Conservation (phyloP, 169 alveolate species). For the Plasmodium falciparum region DNA sequence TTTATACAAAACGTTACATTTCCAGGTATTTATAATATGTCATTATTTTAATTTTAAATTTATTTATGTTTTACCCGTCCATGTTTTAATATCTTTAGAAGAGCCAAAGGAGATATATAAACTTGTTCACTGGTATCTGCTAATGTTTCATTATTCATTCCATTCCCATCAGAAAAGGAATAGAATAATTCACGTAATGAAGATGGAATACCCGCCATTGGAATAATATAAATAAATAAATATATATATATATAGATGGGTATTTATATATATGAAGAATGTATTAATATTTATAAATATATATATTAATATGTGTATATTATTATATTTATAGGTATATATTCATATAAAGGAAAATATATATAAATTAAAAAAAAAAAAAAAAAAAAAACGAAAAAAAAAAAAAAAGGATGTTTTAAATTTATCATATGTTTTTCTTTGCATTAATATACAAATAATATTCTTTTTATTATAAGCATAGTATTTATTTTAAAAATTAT, state of each 20-base stretch:
- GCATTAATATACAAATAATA: no score
- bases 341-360: not conserved
- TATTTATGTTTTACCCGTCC: slow-evolving; percentile 90
- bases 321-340: not conserved
- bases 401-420: not conserved
- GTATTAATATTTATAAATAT: not conserved
- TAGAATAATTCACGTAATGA: slow-evolving; percentile 80
- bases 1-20: no score
- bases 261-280: not conserved
- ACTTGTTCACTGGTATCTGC: slow-evolving; percentile 97
- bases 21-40: not conserved
- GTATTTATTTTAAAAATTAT: no score
- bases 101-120: slow-evolving; percentile 96
- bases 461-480: no score
- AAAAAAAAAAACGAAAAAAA: slow-evolving; percentile 3
- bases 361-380: slow-evolving; percentile 9
- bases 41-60: not conserved
- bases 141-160: slow-evolving; percentile 81
- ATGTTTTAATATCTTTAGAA: slow-evolving; percentile 98
- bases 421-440: no score
- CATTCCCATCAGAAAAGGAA: slow-evolving; percentile 85
- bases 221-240: not conserved
- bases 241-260: not conserved
- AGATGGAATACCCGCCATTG: slow-evolving; percentile 75
- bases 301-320: not conserved